A percentile compares a stretch with the other conserved stretches of the same genome.
phyloP scores from a whole-genome alignment of 1,284 basidiomycete species.

The Bondarzewia mesenterica region DNA sequence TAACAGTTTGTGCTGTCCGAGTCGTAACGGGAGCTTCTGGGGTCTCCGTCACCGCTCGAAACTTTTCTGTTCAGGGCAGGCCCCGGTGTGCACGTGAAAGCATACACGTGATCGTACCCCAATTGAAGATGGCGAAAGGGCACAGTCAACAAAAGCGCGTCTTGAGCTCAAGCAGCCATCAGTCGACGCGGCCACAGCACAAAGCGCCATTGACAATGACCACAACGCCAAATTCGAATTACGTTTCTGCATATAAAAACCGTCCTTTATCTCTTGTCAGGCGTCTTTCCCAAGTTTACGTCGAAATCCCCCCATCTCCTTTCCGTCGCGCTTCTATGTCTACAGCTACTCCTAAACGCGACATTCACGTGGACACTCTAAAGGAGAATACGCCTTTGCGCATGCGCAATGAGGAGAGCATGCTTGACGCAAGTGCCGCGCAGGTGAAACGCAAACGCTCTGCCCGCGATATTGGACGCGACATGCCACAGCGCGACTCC shows the following conservation, averaged over 20 bases:
- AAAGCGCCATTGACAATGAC: neutral
- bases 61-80: constrained; percentile 1
- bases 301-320: constrained; percentile 49
- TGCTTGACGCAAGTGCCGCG: constrained; percentile 2
- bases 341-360: constrained; percentile 6
- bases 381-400: constrained; percentile 51
- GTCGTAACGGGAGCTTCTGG: neutral
- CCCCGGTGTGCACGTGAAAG: neutral
- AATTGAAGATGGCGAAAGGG: neutral
- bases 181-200: constrained; percentile 3
- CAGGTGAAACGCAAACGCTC: constrained; percentile 21
- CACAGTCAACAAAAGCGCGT: constrained; percentile 4
- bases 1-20: neutral
- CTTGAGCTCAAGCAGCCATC: constrained; percentile 6
- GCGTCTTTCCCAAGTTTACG: constrained; percentile 41
- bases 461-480: constrained; percentile 9
- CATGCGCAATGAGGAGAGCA: constrained; percentile 11
- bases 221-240: no score
- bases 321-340: constrained; percentile 10
- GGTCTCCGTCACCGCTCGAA: neutral
- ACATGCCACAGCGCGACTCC: constrained; percentile 7
- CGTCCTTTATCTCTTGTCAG: constrained; percentile 16
- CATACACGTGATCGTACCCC: constrained; percentile 4
- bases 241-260: neutral
- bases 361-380: constrained; percentile 18